Conservation (phyloP, 345 rosid genomes). For the Dovyalis caffra region DNA sequence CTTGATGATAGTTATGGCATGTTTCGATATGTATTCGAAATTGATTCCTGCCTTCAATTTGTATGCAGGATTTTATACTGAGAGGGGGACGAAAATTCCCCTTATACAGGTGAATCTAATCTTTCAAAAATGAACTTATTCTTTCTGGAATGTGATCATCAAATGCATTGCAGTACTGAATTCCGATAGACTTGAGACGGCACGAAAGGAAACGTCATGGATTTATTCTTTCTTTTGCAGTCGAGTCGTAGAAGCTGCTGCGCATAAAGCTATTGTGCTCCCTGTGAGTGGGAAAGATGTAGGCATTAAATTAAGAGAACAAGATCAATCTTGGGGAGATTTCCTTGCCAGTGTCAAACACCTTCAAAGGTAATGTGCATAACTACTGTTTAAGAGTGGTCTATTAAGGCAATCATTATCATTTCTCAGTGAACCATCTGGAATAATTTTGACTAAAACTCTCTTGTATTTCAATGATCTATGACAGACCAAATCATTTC, state of each 20-base stretch:
- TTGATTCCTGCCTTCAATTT: slow-evolving; percentile 4
- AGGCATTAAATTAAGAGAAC: slow-evolving; percentile 53
- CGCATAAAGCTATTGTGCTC: slow-evolving; percentile 67
- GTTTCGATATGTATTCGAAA: too few relatives aligned
- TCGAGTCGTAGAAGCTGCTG: slow-evolving; percentile 78
- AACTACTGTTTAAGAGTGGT: background rate
- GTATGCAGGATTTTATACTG: slow-evolving; percentile 69
- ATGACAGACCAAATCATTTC: slow-evolving; percentile 40
- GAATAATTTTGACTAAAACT: too few relatives aligned
- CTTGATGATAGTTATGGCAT: too few relatives aligned
- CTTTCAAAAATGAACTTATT: too few relatives aligned
- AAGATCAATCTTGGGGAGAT: slow-evolving; percentile 66
- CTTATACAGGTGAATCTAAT: slow-evolving; percentile 65
- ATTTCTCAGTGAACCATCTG: too few relatives aligned
- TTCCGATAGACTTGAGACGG: background rate
- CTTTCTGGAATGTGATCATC: too few relatives aligned
- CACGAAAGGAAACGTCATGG: background rate
- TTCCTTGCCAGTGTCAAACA: slow-evolving; percentile 44
- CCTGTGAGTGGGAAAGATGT: slow-evolving; percentile 53
- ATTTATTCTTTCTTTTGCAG: slow-evolving; percentile 36
- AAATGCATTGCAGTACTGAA: background rate
- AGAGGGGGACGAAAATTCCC: slow-evolving; percentile 80
- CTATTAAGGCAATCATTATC: too few relatives aligned
- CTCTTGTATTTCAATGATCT: slow-evolving; percentile 5
- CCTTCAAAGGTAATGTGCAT: slow-evolving; percentile 45